Evolutionary conservation across 176 grass and related monocot species (phyloP), one percentile per base, ranked within the genome.

Genomic region (Eleusine coracana): DNA sequence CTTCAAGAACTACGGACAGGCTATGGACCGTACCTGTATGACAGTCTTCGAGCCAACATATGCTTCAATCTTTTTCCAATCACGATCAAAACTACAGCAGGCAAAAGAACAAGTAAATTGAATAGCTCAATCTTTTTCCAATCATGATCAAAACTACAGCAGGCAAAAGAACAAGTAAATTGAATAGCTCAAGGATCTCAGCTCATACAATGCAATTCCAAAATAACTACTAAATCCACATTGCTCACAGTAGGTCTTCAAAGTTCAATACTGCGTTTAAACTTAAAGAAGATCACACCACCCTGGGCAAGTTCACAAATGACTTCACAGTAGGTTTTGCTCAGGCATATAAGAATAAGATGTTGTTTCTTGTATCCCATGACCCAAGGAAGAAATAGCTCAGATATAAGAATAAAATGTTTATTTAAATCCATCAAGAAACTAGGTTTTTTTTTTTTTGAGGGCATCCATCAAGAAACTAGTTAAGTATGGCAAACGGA

Each of bases 91-190:
- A 84, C 94, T 96, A 88, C 20, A 74, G 45, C 18, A 81, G 60
- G 20, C 38, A 80, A 86, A 87, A 25, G 6, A 58, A 74, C 3
- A 2, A 69, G 34, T 21, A 48, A 83, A 77, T 25, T n/a, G n/a
- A n/a, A n/a, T n/a, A n/a, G n/a, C n/a, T 96, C 88, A 13, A 96
- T 96, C 31, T 93, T 96, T 80, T 93, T 96, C 93, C 93, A 96
- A 80, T 96, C 93, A 80, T 91, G 93, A 77, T 92, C 93, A 74
- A 96, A 96, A 84, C 93, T 96, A 88, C 23, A 74, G 45, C 18
- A 81, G 60, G 20, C 38, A 80, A 86, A 87, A 25, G 6, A 56
- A 74, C 3, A 2, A 69, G 34, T 21, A 56, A 82, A 77, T 25
- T 25, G 69, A 17, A 62, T 12, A 3, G 0, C 27, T 16, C 38